Conservation (phyloP, 1,284 basidiomycete species). For the Vanrija sp. region DNA sequence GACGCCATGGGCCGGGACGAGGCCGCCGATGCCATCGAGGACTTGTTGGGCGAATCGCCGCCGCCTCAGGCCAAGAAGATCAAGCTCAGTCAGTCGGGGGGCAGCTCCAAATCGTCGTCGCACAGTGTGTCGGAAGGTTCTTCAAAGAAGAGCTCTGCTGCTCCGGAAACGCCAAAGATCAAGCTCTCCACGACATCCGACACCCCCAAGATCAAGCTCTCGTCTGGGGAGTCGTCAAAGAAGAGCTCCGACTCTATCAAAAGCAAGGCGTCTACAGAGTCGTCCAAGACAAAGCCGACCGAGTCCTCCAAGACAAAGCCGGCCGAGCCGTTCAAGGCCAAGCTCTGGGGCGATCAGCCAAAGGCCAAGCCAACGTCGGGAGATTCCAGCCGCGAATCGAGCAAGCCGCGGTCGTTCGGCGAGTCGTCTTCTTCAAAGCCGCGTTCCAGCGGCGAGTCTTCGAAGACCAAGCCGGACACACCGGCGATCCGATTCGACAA, state of each 20-base stretch:
- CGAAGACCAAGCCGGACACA: constrained; percentile 1
- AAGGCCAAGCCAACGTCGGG: not conserved
- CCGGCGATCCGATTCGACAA: not conserved
- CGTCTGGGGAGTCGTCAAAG: not conserved
- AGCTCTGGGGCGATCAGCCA: not conserved
- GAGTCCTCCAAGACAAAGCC: not conserved
- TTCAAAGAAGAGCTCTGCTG: not conserved
- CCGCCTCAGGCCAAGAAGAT: constrained; percentile 30
- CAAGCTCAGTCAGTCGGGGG: constrained; percentile 16
- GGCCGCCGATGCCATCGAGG: constrained; percentile 21
- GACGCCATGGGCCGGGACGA: constrained; percentile 36
- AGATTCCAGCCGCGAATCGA: not conserved
- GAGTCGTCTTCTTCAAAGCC: not conserved
- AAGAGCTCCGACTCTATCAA: not conserved
- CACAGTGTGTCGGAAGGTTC: too few relatives aligned
- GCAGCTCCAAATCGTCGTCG: too few relatives aligned
- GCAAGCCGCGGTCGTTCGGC: not conserved
- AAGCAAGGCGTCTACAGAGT: not conserved
- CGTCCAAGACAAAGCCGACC: not conserved
- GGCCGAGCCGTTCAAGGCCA: constrained; percentile 2
- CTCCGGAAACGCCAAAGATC: not conserved
- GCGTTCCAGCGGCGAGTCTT: not conserved
- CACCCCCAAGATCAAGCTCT: too few relatives aligned
- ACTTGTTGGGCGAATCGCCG: constrained; percentile 23
- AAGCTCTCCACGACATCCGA: not conserved